A percentile compares a stretch with the other conserved stretches of the same genome.
These are phyloP conservation scores for Euptelea pleiosperma DNA, from an alignment of 164 flowering plant genomes.

Conservation along the genomic window DNA sequence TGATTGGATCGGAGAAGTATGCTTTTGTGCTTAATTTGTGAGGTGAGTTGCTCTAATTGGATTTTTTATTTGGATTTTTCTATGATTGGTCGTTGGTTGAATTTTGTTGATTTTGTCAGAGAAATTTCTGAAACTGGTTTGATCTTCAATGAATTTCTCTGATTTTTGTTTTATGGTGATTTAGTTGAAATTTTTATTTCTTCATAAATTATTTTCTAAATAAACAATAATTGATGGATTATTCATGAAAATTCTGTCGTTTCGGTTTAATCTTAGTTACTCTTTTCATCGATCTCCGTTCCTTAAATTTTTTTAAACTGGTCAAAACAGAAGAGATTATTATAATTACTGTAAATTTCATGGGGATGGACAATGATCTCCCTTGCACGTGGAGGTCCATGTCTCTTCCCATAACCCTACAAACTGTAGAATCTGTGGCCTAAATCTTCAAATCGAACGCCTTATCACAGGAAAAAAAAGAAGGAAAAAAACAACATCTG, in stretches of 20 bases:
- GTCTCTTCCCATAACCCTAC: slow-evolving; percentile 27
- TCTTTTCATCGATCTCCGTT: slow-evolving; percentile 27
- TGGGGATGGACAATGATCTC: slow-evolving; percentile 64
- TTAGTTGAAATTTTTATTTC: neutral
- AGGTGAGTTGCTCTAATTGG: slow-evolving; percentile 14
- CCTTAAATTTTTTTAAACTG: slow-evolving; percentile 13
- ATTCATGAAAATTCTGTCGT: slow-evolving; percentile 1
- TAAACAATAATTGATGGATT: slow-evolving; percentile 4
- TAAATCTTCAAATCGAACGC: neutral
- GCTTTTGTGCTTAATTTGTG: neutral
- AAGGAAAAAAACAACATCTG: neutral
- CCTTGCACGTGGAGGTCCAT: slow-evolving; percentile 54
- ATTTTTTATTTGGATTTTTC: neutral
- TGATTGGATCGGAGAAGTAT: neutral
- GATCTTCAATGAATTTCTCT: too few relatives aligned
- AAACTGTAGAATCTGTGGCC: slow-evolving; percentile 14
- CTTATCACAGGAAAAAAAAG: neutral
- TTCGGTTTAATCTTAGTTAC: slow-evolving; percentile 7
- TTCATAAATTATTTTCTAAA: neutral
- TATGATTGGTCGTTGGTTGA: neutral
- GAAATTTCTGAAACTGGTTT: too few relatives aligned
- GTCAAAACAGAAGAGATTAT: slow-evolving; percentile 20
- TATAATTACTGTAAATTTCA: slow-evolving; percentile 16
- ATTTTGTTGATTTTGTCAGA: neutral
- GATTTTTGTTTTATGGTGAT: neutral